Percentiles rank a stretch among this genome's conserved stretches.
Conservation (phyloP, 1,284 basidiomycete genomes). For the Cutaneotrichosporon mucoides region DNA sequence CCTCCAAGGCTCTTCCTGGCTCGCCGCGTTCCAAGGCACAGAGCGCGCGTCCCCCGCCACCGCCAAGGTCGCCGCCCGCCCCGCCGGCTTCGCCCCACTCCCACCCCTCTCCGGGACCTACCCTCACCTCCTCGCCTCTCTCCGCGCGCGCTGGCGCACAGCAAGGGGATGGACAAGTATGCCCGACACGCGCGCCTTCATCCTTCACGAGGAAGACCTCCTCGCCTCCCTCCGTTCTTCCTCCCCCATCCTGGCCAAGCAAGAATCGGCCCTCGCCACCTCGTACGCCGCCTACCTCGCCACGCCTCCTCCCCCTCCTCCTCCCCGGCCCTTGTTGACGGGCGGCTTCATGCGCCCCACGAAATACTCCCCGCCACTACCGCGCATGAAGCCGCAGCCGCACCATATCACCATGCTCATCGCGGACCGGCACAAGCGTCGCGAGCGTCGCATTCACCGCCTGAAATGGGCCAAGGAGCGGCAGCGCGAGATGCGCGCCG, state of each 20-base stretch:
- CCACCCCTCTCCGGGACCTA: neutral
- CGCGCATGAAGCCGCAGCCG: slow-evolving; percentile 73
- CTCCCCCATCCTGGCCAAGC: neutral
- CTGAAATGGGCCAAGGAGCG: slow-evolving; percentile 40
- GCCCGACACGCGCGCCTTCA: slow-evolving; percentile 14
- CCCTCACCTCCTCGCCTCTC: slow-evolving; percentile 6
- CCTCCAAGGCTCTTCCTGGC: neutral
- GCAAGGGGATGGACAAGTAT: slow-evolving; percentile 17
- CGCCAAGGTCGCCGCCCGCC: neutral
- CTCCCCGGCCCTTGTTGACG: slow-evolving; percentile 58
- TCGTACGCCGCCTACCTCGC: slow-evolving; percentile 42
- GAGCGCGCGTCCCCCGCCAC: neutral
- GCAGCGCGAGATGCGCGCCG: slow-evolving; percentile 54
- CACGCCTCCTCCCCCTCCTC: neutral
- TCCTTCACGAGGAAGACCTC: slow-evolving; percentile 27
- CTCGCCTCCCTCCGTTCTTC: slow-evolving; percentile 7
- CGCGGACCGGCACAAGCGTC: slow-evolving; percentile 53
- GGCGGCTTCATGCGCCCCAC: slow-evolving; percentile 63
- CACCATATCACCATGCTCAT: slow-evolving; percentile 65
- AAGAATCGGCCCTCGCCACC: neutral
- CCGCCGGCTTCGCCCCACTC: neutral
- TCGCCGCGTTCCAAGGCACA: slow-evolving; percentile 4
- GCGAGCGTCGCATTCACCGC: slow-evolving; percentile 40
- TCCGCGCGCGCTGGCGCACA: slow-evolving; percentile 26
- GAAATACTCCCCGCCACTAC: slow-evolving; percentile 62